Evolutionary conservation across 176 grass and related monocot genomes (phyloP), one percentile per base, ranked within the genome.

Genomic region (Canna indica): DNA sequence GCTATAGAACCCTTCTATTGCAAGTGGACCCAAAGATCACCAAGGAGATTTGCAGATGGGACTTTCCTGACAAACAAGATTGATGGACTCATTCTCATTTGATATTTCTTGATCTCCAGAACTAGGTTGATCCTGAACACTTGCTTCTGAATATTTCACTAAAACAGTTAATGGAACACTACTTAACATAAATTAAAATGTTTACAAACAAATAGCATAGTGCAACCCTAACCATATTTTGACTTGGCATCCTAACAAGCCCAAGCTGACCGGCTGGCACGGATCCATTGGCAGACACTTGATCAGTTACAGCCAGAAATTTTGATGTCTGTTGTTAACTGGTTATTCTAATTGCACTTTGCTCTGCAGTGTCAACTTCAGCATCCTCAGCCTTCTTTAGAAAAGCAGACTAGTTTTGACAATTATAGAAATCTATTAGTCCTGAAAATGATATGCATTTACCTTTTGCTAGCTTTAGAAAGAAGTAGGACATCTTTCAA

Each of bases 331-430:
- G 89, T 79, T 99, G 89, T 59, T 99, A 89, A 85, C 84, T 93
- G 24, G 89, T 78, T 38, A 99, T 76, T 77, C 87, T 99, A 82
- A 99, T 99, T 61, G 94, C 94, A 81, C 94, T 99, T 80, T 99
- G 94, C 77, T 99, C 94, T 83, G 89, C 94, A 27, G 89, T 90
- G 61, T 99, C 94, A 71, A 99, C 80, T 83, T 99, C 94, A 74
- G 94, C 86, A 77, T 99, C 94, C 85, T 92, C 89, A 62, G 94
- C 94, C 79, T 99, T 99, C 72, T 84, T 99, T 75, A 99, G 81
- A 59, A 99, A 82, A 36, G 94, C 86, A 64, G 94, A 99, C 94
- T 99, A 84, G 30, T 83, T 86, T n/a, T 68, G 67, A 80, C 83
- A 88, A 84, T 25, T 45, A 46, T 45, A 67, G 76, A 75, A 15